These are phyloP conservation scores for Leccinum longicurvipes DNA, from an alignment of 768 basidiomycete genomes.

Conservation along the genomic window DNA sequence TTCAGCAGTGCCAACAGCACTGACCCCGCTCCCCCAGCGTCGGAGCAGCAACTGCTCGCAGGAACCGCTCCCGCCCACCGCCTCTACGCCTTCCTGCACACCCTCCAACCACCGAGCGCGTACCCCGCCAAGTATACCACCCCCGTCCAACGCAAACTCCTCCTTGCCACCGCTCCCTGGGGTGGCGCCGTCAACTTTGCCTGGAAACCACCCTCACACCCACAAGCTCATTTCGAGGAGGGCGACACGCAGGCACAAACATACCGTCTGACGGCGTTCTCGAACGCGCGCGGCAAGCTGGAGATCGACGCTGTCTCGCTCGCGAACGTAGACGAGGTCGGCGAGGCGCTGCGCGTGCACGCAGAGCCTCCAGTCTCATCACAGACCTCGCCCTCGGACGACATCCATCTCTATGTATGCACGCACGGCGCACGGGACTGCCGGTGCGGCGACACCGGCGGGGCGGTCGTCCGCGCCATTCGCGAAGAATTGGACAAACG, in stretches of 20 bases:
- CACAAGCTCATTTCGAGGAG: neutral
- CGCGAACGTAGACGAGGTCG: conserved; percentile 50
- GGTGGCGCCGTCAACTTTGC: conserved; percentile 61
- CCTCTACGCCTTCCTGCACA: conserved; percentile 56
- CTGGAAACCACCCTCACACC: conserved; percentile 33
- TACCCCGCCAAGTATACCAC: conserved; percentile 50
- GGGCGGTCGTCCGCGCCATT: conserved; percentile 52
- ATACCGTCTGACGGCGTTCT: conserved; percentile 52
- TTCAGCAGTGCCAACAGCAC: neutral
- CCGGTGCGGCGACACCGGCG: conserved; percentile 68
- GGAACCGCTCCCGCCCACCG: conserved; percentile 54
- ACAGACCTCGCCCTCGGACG: conserved; percentile 12
- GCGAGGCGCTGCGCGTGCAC: conserved; percentile 32
- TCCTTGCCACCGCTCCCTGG: conserved; percentile 41
- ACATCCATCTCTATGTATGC: conserved; percentile 61
- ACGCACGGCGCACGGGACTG: conserved; percentile 80
- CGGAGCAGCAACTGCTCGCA: conserved; percentile 30
- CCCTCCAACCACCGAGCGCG: conserved; percentile 42
- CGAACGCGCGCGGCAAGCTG: conserved; percentile 42
- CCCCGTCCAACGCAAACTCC: conserved; percentile 49
- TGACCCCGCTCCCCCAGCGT: neutral
- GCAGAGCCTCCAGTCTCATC: conserved; percentile 21
- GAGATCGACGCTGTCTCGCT: conserved; percentile 48
- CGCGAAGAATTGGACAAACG: conserved; percentile 47
- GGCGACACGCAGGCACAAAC: conserved; percentile 13